Base-by-base conservation (phyloP, 2,329 filamentous ascomycete species). In the Neocatenulostroma microsporum region DNA sequence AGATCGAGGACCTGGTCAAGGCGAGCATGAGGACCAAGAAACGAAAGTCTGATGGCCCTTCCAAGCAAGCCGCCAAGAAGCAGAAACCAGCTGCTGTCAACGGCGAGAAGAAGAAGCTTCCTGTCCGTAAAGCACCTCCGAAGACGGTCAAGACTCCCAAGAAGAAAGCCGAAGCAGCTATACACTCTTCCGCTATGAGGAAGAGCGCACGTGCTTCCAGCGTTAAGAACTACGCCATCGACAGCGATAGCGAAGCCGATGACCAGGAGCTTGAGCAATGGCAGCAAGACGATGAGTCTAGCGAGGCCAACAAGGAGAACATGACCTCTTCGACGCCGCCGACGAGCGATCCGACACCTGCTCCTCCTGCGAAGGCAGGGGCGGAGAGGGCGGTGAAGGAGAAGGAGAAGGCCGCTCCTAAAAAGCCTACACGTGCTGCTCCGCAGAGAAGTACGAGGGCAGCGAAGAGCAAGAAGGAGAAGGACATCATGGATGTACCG, bases 1-100 rank as follows among this genome's bases (percentile, higher is more conserved):
- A 75, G 36, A 68, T 96, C 19, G 88, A 95, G 48, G 76, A 79
- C 14, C 61, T 87, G 30, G 84, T 95, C 41, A 78, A 80, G 51
- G 79, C 60, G 26, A 67, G 65, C 12, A 65, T 93, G 59, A 86
- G 81, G 68, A 36, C 17, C 20, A 76, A 69, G 62, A 70, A 69
- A 54, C 49, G 58, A 17, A 62, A 58, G 45, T 41, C 53, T 2
- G 61, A 61, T 4, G 44, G 32, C 10, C 15, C 26, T 8, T 41
- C 40, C 3, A 46, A 45, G 7, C 45, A 44, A 27, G 29, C 46
- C 17, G 49, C 49, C 30, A 59, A 60, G 49, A 54, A 49, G 29
- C 37, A 40, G 15, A 54, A 53, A 30, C n/a, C n/a, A n/a, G 19
- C 40, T 12, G 40, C 50, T 23, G 44, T 42, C 23, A 40, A 18